Conservation (phyloP, 2,329 filamentous ascomycete genomes). For the Trichoderma atrobrunneum region DNA sequence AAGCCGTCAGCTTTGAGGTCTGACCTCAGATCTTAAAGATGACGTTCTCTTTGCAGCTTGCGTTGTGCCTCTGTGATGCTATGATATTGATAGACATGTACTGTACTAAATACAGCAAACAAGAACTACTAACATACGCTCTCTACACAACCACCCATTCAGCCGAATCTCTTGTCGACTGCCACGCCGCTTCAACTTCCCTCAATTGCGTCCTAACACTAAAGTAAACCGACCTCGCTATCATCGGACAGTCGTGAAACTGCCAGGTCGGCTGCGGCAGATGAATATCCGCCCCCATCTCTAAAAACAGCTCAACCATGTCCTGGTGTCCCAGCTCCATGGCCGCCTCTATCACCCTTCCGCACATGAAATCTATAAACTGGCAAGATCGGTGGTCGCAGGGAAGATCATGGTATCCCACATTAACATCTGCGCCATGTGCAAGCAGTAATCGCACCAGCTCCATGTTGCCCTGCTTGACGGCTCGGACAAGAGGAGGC, state of each 20-base stretch:
- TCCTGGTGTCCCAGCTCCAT: background rate
- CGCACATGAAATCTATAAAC: background rate
- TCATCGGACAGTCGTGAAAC: background rate
- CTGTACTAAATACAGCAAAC: background rate
- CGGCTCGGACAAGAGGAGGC: background rate
- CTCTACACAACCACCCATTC: background rate
- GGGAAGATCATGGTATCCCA: background rate
- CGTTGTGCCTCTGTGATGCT: background rate
- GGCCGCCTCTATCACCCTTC: background rate
- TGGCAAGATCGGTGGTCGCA: background rate
- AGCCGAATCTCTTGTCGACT: background rate
- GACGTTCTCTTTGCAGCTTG: background rate
- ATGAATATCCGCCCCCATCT: conserved; percentile 3
- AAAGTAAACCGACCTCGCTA: background rate
- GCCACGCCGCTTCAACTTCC: background rate
- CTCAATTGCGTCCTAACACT: background rate
- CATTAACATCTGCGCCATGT: background rate
- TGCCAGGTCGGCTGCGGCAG: background rate
- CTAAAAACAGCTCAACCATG: background rate
- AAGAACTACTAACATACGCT: background rate
- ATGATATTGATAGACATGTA: background rate
- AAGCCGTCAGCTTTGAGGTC: background rate
- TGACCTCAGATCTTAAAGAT: background rate
- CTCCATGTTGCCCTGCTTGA: background rate
- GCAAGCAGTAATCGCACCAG: background rate